Conservation (phyloP, 768 basidiomycete species). For the Macrolepiota dolichaula region DNA sequence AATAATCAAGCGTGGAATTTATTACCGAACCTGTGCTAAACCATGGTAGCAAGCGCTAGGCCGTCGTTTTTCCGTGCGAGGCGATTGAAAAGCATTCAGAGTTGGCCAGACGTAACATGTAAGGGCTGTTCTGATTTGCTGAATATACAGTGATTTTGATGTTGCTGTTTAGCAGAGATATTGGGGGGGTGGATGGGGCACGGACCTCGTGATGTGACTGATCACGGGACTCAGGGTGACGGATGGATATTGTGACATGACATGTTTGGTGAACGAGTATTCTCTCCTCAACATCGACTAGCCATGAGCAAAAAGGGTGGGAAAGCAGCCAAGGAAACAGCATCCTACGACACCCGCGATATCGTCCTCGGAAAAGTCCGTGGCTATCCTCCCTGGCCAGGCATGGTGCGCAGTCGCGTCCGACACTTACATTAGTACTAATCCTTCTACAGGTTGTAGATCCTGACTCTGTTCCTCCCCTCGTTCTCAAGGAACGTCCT, state of each 20-base stretch:
- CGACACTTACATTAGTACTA: constrained; percentile 17
- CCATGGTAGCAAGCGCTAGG: too few relatives aligned
- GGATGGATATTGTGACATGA: not conserved
- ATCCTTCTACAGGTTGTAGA: constrained; percentile 66
- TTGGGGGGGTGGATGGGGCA: not conserved
- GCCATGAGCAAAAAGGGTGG: constrained; percentile 55
- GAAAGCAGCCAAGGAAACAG: constrained; percentile 44
- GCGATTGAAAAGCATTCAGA: too few relatives aligned
- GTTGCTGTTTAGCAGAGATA: too few relatives aligned
- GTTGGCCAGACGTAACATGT: too few relatives aligned
- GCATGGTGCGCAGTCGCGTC: constrained; percentile 63
- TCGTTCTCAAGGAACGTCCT: constrained; percentile 71
- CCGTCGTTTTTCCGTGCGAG: too few relatives aligned
- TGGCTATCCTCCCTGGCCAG: constrained; percentile 95
- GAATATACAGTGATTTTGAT: too few relatives aligned
- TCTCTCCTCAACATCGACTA: constrained; percentile 9
- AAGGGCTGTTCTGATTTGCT: too few relatives aligned
- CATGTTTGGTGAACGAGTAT: constrained; percentile 9
- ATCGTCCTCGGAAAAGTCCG: constrained; percentile 90
- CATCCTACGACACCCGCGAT: constrained; percentile 70
- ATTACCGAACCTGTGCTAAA: too few relatives aligned
- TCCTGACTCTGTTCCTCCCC: constrained; percentile 56
- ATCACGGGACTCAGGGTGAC: not conserved
- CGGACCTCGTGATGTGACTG: constrained; percentile 12
- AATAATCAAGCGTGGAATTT: too few relatives aligned